These are phyloP conservation scores for Rhizophagus prolifer DNA, from an alignment of 192 early-diverging fungal genomes.

Conservation along the genomic window DNA sequence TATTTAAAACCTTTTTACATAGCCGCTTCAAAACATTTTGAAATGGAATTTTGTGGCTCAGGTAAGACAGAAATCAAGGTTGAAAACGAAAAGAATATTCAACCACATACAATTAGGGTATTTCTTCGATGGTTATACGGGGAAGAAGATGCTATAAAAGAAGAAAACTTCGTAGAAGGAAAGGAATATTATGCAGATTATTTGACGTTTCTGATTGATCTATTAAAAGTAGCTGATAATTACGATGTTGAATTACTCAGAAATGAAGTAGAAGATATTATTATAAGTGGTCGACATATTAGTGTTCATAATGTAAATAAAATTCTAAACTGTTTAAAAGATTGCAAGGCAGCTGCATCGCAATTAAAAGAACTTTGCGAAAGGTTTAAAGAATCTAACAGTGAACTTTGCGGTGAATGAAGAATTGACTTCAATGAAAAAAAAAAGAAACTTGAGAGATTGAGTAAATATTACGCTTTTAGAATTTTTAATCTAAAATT, in stretches of 20 bases:
- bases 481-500: too few relatives aligned
- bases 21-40: not conserved
- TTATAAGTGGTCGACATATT: not conserved
- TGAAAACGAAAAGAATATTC: not conserved
- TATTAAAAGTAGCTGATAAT: not conserved
- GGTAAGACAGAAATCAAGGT: not conserved
- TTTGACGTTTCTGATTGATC: not conserved
- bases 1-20: not conserved
- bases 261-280: not conserved
- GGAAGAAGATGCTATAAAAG: not conserved
- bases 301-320: not conserved
- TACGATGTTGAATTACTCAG: not conserved
- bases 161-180: too few relatives aligned
- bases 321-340: not conserved
- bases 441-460: too few relatives aligned
- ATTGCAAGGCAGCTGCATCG: not conserved
- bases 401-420: too few relatives aligned
- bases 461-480: too few relatives aligned
- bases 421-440: too few relatives aligned
- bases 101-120: not conserved
- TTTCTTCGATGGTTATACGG: slow-evolving; percentile 5
- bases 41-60: not conserved
- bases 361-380: not conserved
- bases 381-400: not conserved
- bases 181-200: not conserved